phyloP scores from a whole-genome alignment of 192 early-diverging fungal genomes.

The Rhizoclosmatium sp. region DNA sequence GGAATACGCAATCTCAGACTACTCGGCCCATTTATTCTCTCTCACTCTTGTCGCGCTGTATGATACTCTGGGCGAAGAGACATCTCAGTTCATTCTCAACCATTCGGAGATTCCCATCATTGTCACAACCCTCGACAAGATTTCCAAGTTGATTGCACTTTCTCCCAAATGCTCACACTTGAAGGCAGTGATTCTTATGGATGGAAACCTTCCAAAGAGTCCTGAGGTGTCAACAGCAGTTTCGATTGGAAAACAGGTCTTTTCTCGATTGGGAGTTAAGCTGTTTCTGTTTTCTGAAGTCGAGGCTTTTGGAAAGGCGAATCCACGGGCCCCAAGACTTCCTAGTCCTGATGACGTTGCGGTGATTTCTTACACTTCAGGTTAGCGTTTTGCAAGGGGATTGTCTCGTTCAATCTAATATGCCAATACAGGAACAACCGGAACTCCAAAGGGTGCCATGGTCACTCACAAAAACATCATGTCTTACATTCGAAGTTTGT shows the following conservation, averaged over 20 bases:
- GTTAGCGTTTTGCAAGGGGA: conserved; percentile 47
- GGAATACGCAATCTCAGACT: conserved; percentile 57
- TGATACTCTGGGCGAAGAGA: conserved; percentile 88
- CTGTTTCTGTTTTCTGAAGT: conserved; percentile 68
- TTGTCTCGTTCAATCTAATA: conserved; percentile 47
- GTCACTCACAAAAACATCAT: conserved; percentile 34
- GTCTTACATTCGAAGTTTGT: conserved; percentile 23
- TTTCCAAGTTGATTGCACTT: conserved; percentile 51
- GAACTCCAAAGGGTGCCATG: conserved; percentile 52
- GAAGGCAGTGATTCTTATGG: conserved; percentile 43
- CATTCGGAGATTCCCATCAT: conserved; percentile 79
- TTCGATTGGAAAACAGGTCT: conserved; percentile 54
- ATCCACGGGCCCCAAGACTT: conserved; percentile 51
- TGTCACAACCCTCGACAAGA: conserved; percentile 69
- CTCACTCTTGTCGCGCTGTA: conserved; percentile 77
- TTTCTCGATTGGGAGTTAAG: conserved; percentile 57
- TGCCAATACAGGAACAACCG: conserved; percentile 67
- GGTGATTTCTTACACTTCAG: conserved; percentile 88
- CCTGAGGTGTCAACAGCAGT: conserved; percentile 9
- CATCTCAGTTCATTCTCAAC: conserved; percentile 85
- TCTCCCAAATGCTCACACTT: conserved; percentile 39
- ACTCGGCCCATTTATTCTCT: conserved; percentile 30
- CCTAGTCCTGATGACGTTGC: conserved; percentile 78
- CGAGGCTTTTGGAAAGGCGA: conserved; percentile 65
- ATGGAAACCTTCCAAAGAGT: conserved; percentile 10